Conservation (phyloP, 805 yeast genomes). For the Wickerhamiella parazyma region DNA sequence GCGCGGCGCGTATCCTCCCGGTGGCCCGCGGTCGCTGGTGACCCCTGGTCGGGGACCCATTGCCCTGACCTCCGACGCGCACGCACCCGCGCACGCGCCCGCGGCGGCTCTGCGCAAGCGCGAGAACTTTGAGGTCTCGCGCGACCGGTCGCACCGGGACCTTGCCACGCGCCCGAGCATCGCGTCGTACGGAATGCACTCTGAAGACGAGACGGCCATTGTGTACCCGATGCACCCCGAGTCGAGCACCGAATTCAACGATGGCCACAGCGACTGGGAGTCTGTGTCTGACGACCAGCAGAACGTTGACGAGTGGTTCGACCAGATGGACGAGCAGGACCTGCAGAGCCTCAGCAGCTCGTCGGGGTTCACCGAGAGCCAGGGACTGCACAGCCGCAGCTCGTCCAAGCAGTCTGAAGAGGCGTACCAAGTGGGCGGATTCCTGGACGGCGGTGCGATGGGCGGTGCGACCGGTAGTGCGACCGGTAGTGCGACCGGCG, state of each 20-base stretch:
- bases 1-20: neutral
- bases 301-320: conserved; percentile 26
- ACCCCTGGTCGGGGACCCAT: neutral
- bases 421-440: conserved; percentile 19
- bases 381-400: conserved; percentile 2
- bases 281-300: conserved; percentile 17
- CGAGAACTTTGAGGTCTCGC: conserved; percentile 3
- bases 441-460: conserved; percentile 13
- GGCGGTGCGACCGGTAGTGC: no score
- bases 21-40: neutral
- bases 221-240: neutral
- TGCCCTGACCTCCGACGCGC: neutral
- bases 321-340: conserved; percentile 18
- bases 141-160: conserved; percentile 4
- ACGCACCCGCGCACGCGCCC: neutral
- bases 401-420: conserved; percentile 1
- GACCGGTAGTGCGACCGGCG: no score
- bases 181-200: conserved; percentile 6
- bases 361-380: neutral
- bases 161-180: conserved; percentile 6
- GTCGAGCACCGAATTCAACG: neutral
- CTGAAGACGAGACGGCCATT: conserved; percentile 6
- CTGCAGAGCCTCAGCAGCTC: conserved; percentile 17
- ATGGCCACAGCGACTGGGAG: conserved; percentile 7
- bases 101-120: neutral